Percentiles rank a stretch among this genome's conserved stretches.
Conservation (phyloP, 1,284 basidiomycete genomes). For the Cerioporus squamosus region DNA sequence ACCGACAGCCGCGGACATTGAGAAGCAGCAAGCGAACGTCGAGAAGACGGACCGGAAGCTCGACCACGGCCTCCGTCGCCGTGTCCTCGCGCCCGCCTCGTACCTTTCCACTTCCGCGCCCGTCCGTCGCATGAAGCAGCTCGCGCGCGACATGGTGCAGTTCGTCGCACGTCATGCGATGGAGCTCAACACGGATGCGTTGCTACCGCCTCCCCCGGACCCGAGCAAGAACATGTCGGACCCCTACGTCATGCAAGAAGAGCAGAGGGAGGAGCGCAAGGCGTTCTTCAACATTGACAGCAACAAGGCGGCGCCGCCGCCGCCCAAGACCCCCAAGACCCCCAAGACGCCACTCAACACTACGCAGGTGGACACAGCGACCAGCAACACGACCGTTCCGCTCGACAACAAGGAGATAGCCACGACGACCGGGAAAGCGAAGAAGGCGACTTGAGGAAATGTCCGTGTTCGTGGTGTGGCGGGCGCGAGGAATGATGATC, state of each 20-base stretch:
- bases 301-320: conserved; percentile 25
- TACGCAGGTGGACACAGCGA: not conserved
- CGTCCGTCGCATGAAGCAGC: not conserved
- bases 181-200: conserved; percentile 29
- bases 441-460: not conserved
- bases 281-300: conserved; percentile 36
- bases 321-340: not conserved
- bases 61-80: not conserved
- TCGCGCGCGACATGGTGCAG: not conserved
- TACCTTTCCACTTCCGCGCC: conserved; percentile 7
- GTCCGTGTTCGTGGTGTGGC: not conserved
- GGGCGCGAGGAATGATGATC: not conserved
- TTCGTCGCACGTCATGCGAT: conserved; percentile 19
- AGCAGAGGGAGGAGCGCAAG: conserved; percentile 17
- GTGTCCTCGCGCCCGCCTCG: conserved; percentile 6
- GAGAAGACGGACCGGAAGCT: not conserved
- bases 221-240: conserved; percentile 20
- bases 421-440: conserved; percentile 4
- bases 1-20: not conserved
- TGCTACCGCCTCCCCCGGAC: conserved; percentile 15
- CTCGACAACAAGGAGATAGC: not conserved
- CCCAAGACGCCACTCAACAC: not conserved
- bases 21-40: not conserved
- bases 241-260: conserved; percentile 11
- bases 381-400: too few species aligned